Percentiles rank a stretch among this genome's conserved stretches.
phyloP scores from a whole-genome alignment of 495 filamentous ascomycete genomes.

The Neohortaea acidophila region DNA sequence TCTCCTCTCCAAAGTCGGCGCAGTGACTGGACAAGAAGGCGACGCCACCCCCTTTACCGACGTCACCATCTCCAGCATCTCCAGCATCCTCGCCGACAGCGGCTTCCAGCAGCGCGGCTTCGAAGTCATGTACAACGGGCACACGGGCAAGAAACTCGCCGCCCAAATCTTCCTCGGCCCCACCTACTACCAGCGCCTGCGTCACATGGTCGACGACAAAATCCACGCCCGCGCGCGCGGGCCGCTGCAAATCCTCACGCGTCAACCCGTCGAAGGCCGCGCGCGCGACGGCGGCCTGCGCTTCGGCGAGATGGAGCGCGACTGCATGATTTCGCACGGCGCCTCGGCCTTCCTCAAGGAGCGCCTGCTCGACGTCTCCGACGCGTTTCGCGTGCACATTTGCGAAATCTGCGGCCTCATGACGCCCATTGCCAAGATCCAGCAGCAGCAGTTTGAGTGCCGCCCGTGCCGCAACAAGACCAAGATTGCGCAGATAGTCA shows the following conservation, averaged over 20 bases:
- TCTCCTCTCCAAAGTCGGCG: conserved; percentile 84
- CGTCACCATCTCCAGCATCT: conserved; percentile 90
- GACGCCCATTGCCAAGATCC: conserved; percentile 96
- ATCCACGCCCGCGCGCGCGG: conserved; percentile 94
- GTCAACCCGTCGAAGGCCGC: conserved; percentile 97
- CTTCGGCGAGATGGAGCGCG: conserved; percentile 99
- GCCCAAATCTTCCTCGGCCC: conserved; percentile 94
- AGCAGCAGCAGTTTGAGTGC: conserved; percentile 89
- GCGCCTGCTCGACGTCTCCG: conserved; percentile 87
- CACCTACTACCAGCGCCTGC: conserved; percentile 95
- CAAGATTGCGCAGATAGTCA: conserved; percentile 88
- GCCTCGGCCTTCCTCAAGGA: conserved; percentile 95
- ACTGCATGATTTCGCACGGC: conserved; percentile 99
- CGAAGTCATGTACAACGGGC: conserved; percentile 97
- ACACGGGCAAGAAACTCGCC: conserved; percentile 82
- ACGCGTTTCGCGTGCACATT: conserved; percentile 96
- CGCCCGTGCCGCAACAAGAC: conserved; percentile 97
- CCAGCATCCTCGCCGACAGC: conserved; percentile 69
- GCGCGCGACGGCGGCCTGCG: conserved; percentile 94
- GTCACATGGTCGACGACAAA: conserved; percentile 99
- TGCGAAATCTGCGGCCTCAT: conserved; percentile 98
- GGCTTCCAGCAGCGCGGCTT: conserved; percentile 96
- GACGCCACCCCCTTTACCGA: conserved; percentile 98
- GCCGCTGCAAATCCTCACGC: conserved; percentile 89
- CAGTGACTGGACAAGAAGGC: conserved; percentile 80